These are phyloP conservation scores for Trichosporon asahii DNA, from an alignment of 1,284 basidiomycete genomes.

Conservation along the genomic window DNA sequence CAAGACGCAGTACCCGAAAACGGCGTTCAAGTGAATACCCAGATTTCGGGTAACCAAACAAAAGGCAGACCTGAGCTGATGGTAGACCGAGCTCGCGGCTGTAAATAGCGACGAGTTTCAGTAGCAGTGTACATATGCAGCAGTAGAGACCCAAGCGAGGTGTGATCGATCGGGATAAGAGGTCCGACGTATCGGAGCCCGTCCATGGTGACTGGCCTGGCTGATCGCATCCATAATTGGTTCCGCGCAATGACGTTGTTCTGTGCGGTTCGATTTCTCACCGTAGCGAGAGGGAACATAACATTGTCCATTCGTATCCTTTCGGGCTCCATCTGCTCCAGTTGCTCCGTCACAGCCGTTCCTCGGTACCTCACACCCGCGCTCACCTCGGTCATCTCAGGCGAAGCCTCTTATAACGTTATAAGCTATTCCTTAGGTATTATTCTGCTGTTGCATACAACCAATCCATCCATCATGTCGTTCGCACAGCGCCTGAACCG, in stretches of 20 bases:
- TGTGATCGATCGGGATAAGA: not conserved
- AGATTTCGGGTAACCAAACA: not conserved
- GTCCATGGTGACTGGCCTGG: no score
- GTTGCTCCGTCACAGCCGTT: not conserved
- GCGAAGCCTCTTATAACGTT: not conserved
- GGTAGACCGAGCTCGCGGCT: not conserved
- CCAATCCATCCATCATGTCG: conserved; percentile 13
- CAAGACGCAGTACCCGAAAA: conserved; percentile 54
- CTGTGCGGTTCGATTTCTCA: conserved; percentile 1
- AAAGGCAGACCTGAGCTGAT: not conserved
- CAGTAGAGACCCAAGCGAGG: not conserved
- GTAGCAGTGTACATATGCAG: not conserved
- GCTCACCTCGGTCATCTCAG: not conserved
- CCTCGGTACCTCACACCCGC: not conserved
- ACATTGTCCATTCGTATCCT: not conserved
- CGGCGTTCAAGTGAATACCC: conserved; percentile 34
- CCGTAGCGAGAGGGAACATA: not conserved
- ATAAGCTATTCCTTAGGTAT: not conserved
- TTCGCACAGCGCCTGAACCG: conserved; percentile 44
- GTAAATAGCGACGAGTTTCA: not conserved
- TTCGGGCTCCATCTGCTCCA: not conserved
- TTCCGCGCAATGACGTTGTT: not conserved
- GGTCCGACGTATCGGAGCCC: not conserved
- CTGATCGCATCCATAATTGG: not conserved
- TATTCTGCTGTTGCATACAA: not conserved